Evolutionary conservation across 305 asterid genomes (phyloP).

Genomic region (Fraxinus platypoda): DNA sequence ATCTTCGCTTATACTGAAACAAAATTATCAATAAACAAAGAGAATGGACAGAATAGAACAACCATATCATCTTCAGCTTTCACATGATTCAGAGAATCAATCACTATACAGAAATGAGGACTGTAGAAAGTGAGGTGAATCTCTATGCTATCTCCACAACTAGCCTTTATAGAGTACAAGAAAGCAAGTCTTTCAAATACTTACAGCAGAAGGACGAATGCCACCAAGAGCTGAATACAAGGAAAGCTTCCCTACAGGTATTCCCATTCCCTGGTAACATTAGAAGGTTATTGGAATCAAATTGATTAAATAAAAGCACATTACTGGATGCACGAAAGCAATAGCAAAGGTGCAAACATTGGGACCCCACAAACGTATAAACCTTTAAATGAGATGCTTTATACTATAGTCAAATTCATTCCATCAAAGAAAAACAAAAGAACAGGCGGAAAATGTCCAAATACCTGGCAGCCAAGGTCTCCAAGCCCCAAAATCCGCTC

Average conservation of each 20-base stretch:
- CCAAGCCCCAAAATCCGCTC: constrained; percentile 62
- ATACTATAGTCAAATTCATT: neutral
- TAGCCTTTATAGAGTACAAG: neutral
- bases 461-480: constrained; percentile 60
- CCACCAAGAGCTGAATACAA: constrained; percentile 98
- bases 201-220: constrained; percentile 92
- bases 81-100: neutral
- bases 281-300: constrained; percentile 8
- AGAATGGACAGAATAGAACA: neutral
- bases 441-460: neutral
- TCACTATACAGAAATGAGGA: neutral
- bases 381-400: neutral
- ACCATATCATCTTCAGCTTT: neutral
- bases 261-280: constrained; percentile 91
- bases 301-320: neutral
- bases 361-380: neutral
- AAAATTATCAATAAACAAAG: neutral
- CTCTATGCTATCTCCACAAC: neutral
- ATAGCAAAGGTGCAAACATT: neutral
- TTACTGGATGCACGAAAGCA: neutral
- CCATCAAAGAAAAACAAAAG: neutral
- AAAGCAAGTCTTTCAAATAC: constrained; percentile 31
- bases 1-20: neutral
- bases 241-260: constrained; percentile 94
- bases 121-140: neutral